These are phyloP conservation scores for Begonia peltatifolia DNA, from an alignment of 306 rosid genomes.

Conservation along the genomic window DNA sequence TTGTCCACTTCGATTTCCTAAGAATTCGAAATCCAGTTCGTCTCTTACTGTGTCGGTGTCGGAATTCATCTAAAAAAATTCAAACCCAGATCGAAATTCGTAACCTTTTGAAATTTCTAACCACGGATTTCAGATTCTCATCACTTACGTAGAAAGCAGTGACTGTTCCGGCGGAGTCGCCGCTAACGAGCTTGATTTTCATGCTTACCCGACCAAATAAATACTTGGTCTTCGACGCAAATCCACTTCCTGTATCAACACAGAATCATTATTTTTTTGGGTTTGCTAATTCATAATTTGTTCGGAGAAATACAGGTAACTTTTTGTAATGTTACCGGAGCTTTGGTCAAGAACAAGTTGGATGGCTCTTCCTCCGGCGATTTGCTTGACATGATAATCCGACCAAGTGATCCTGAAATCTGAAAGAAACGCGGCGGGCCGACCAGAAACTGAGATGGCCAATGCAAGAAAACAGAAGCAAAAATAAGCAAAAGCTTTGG, in stretches of 20 bases:
- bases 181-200: conserved; percentile 85
- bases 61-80: conserved; percentile 43
- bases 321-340: conserved; percentile 38
- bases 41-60: conserved; percentile 50
- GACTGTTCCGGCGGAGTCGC: conserved; percentile 95
- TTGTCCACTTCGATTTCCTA: conserved; percentile 82
- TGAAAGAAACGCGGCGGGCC: conserved; percentile 62
- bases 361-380: conserved; percentile 65
- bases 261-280: neutral
- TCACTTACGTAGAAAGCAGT: conserved; percentile 77
- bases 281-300: neutral
- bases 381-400: conserved; percentile 51
- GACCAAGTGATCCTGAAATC: conserved; percentile 71
- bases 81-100: neutral
- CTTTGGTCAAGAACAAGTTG: conserved; percentile 76
- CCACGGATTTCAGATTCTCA: too few relatives aligned
- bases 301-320: neutral
- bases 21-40: conserved; percentile 88
- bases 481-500: neutral
- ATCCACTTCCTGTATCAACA: conserved; percentile 56
- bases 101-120: too few relatives aligned
- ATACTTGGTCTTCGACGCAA: conserved; percentile 58
- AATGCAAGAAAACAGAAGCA: conserved; percentile 17
- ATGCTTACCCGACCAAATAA: conserved; percentile 89
- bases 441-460: conserved; percentile 25